phyloP scores from a whole-genome alignment of 305 asterid genomes.

The Andrographis paniculata region DNA sequence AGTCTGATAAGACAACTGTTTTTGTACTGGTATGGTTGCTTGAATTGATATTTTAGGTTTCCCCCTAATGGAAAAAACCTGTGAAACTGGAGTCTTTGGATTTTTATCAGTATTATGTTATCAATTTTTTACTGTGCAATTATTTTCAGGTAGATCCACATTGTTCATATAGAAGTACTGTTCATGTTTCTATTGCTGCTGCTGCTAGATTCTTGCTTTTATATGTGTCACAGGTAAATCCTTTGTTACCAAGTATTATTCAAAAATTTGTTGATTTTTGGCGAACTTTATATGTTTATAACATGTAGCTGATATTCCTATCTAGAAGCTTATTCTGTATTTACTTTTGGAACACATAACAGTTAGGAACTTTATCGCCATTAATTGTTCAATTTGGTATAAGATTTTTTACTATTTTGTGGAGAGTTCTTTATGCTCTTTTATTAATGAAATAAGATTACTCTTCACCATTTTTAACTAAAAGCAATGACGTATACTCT shows the following conservation, averaged over 20 bases:
- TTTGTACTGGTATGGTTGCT: slow-evolving; percentile 57
- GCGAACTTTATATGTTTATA: slow-evolving; percentile 11
- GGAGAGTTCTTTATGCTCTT: no score
- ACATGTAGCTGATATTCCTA: neutral
- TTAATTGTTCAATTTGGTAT: no score
- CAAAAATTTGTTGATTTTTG: slow-evolving; percentile 6
- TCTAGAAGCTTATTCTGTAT: no score
- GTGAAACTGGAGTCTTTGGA: slow-evolving; percentile 9
- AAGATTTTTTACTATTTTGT: no score
- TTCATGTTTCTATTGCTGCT: slow-evolving; percentile 60
- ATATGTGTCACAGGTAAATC: slow-evolving; percentile 72
- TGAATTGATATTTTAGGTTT: slow-evolving; percentile 12
- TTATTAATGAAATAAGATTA: no score
- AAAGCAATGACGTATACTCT: no score
- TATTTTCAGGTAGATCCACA: slow-evolving; percentile 90
- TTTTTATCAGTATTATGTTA: slow-evolving; percentile 6
- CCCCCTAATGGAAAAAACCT: neutral
- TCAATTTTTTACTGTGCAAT: slow-evolving; percentile 17
- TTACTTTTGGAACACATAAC: no score
- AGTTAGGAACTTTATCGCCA: no score
- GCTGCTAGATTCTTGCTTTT: slow-evolving; percentile 86
- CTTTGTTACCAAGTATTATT: slow-evolving; percentile 15
- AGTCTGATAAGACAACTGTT: slow-evolving; percentile 67
- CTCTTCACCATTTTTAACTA: no score
- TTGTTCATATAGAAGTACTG: slow-evolving; percentile 79